These are phyloP conservation scores for Candida saitoana DNA, from an alignment of 805 yeast species.

Conservation along the genomic window DNA sequence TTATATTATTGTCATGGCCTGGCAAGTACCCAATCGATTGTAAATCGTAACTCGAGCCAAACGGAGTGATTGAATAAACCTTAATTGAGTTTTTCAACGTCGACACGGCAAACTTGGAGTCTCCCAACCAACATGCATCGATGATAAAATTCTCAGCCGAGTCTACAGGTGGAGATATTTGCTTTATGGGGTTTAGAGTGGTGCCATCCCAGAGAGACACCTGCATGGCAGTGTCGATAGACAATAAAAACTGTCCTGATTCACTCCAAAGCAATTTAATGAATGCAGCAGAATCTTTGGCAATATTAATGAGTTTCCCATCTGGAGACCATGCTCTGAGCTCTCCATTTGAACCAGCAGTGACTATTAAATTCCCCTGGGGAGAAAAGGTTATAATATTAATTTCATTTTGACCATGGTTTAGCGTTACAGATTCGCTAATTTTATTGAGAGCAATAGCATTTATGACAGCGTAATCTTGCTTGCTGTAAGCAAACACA, in stretches of 20 bases:
- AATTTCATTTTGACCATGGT: slow-evolving; percentile 25
- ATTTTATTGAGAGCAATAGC: slow-evolving; percentile 26
- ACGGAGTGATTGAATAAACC: slow-evolving; percentile 42
- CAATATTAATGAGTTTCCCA: slow-evolving; percentile 56
- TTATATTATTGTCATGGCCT: slow-evolving; percentile 65
- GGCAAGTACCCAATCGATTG: slow-evolving; percentile 29
- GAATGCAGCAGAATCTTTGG: slow-evolving; percentile 22
- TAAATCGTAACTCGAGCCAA: slow-evolving; percentile 12
- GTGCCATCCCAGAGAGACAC: slow-evolving; percentile 63
- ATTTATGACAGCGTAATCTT: slow-evolving; percentile 43
- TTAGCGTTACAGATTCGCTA: slow-evolving; percentile 26
- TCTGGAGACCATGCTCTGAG: slow-evolving; percentile 72
- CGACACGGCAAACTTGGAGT: slow-evolving; percentile 65
- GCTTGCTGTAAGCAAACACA: slow-evolving; percentile 54
- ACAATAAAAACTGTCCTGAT: slow-evolving; percentile 49
- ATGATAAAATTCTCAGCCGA: slow-evolving; percentile 15
- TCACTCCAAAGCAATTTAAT: slow-evolving; percentile 62
- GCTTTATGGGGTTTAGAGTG: slow-evolving; percentile 31
- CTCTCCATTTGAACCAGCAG: slow-evolving; percentile 69
- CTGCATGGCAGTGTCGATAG: slow-evolving; percentile 47
- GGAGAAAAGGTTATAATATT: slow-evolving; percentile 59
- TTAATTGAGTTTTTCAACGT: slow-evolving; percentile 51
- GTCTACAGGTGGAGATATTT: slow-evolving; percentile 15
- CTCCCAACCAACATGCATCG: slow-evolving; percentile 73
- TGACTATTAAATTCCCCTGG: slow-evolving; percentile 55